Evolutionary conservation across 306 rosid species (phyloP).

Genomic region (Oxytropis ochrocephala): DNA sequence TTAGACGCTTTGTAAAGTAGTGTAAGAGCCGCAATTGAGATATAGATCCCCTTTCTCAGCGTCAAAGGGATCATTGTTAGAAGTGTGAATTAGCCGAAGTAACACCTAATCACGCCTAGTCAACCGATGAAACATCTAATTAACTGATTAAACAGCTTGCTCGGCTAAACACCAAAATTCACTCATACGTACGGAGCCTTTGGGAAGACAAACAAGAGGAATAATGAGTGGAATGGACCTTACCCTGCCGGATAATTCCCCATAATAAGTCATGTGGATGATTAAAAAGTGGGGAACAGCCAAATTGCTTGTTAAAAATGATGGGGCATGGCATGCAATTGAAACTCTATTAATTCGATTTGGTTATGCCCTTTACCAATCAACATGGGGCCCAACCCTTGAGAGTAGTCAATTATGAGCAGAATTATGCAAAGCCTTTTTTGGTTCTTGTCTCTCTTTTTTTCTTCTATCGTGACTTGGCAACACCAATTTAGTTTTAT

Average conservation of each 20-base stretch:
- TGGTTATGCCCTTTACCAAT: slow-evolving; percentile 23
- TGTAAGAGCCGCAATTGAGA: too few relatives aligned
- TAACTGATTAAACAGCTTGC: too few relatives aligned
- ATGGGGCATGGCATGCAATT: slow-evolving; percentile 33
- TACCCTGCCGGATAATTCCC: slow-evolving; percentile 28
- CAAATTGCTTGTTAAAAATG: slow-evolving; percentile 25
- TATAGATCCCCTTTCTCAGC: too few relatives aligned
- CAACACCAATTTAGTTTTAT: not conserved
- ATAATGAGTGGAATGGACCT: slow-evolving; percentile 45
- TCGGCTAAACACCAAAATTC: slow-evolving; percentile 6
- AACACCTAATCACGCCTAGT: too few relatives aligned
- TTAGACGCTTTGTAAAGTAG: too few relatives aligned
- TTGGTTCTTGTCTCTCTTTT: not conserved
- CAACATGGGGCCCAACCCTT: slow-evolving; percentile 25
- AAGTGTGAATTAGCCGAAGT: too few relatives aligned
- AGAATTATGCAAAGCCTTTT: slow-evolving; percentile 7
- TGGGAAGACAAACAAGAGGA: slow-evolving; percentile 30
- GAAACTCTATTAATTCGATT: slow-evolving; percentile 16
- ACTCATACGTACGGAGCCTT: slow-evolving; percentile 26
- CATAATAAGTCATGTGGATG: slow-evolving; percentile 21
- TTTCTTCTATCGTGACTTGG: slow-evolving; percentile 4
- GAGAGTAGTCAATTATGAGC: slow-evolving; percentile 25
- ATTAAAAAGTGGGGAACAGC: slow-evolving; percentile 33
- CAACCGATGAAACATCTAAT: too few relatives aligned
- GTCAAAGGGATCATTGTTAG: too few relatives aligned